Evolutionary conservation across 257 asterid genomes (phyloP).

Genomic region (Primulina tabacum): DNA sequence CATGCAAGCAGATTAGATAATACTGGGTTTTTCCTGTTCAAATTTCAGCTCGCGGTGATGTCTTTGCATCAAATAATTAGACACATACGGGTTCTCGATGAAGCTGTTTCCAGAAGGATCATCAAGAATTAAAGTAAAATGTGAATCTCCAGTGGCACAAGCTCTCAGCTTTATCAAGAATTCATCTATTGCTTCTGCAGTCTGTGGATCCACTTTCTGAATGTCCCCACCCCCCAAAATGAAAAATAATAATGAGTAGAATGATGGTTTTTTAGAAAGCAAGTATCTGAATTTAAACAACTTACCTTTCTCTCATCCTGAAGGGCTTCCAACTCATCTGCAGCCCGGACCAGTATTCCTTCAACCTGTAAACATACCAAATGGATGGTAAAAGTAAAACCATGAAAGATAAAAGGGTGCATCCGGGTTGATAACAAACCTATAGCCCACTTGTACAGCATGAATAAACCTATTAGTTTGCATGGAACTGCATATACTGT

Average conservation of each 20-base stretch:
- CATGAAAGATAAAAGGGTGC: not conserved
- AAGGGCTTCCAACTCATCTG: slow-evolving; percentile 71
- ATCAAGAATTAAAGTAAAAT: slow-evolving; percentile 74
- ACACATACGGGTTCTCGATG: slow-evolving; percentile 91
- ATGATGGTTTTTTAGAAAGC: not conserved
- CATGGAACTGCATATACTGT: not conserved
- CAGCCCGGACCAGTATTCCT: slow-evolving; percentile 83
- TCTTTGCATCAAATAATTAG: slow-evolving; percentile 14
- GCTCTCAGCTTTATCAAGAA: slow-evolving; percentile 78
- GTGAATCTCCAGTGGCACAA: slow-evolving; percentile 66
- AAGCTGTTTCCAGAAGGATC: slow-evolving; percentile 99
- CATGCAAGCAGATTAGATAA: not conserved
- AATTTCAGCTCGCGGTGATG: not conserved
- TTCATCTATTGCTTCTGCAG: slow-evolving; percentile 79
- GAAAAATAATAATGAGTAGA: slow-evolving; percentile 6
- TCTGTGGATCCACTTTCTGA: slow-evolving; percentile 79
- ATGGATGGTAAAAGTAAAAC: not conserved
- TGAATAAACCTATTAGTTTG: not conserved
- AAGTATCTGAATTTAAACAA: slow-evolving; percentile 21
- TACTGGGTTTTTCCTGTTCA: not conserved
- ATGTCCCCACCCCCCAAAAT: not conserved
- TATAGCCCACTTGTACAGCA: not conserved
- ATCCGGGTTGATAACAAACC: not conserved
- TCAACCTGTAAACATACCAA: slow-evolving; percentile 56
- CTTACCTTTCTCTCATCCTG: slow-evolving; percentile 94